Base-by-base conservation (phyloP, 495 filamentous ascomycete genomes). In the Hypoxylon lienhwacheense region DNA sequence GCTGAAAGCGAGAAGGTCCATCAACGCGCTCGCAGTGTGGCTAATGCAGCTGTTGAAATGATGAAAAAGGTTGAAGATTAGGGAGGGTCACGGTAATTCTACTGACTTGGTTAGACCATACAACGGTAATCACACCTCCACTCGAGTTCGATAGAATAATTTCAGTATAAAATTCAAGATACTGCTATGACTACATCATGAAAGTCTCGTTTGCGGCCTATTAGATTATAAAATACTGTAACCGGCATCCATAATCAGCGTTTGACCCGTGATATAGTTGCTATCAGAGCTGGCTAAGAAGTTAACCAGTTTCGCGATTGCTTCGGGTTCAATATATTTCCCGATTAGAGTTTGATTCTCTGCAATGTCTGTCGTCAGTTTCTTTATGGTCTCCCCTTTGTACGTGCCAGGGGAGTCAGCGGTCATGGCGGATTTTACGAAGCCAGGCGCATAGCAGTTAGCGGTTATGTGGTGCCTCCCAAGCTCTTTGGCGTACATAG, bases 181-280 rank as follows among this genome's bases (percentile, higher is more conserved):
- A n/a, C n/a, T n/a, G n/a, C n/a, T 26, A 26, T 26, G 24, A 5
- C 8, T 5, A 5, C 24, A 4, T 8, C 8, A 4, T 4, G 24
- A 8, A 26, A 26, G 5, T 4, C 24, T 5, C 24, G 24, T 26
- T 8, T 8, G 24, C 24, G 5, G 5, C 8, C 5, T 5, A 26
- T 8, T 26, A 26, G 4, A 26, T 26, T 8, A 26, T 4, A 8
- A 5, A 26, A 5, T 5, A 26, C 4, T 8, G 8, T 5, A 5
- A 0, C 83, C 84, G 1, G 82, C 83, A 68, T 87, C 84, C 8
- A 86, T 74, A 8, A 86, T 45, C 44, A 79, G 69, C 10, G 81
- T 85, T 69, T 86, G 81, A 0, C 82, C 82, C 0, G 83, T 86
- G 44, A 85, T 67, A 57, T 79, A 85, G 45, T 84, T 76, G 39